Conservation (phyloP, 768 basidiomycete genomes). For the Pisolithus marmoratus region DNA sequence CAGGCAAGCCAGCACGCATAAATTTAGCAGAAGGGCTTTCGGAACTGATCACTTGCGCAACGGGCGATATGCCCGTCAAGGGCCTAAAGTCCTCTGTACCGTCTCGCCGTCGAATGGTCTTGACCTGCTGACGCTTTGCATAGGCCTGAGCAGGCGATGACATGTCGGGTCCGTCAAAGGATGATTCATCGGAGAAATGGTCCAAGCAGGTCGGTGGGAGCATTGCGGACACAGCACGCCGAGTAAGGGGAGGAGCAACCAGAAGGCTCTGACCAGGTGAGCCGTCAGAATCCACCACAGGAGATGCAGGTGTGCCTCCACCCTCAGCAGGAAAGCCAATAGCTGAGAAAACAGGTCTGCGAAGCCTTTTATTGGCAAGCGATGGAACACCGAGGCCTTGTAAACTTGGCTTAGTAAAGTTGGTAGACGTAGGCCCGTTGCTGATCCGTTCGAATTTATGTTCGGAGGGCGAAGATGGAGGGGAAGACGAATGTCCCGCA, state of each 20-base stretch:
- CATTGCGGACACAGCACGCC: slow-evolving; percentile 76
- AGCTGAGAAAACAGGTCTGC: slow-evolving; percentile 65
- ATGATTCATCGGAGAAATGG: slow-evolving; percentile 47
- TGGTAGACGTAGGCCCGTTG: slow-evolving; percentile 28
- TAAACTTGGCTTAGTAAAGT: slow-evolving; percentile 46
- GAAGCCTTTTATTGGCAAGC: slow-evolving; percentile 50
- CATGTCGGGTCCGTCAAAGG: slow-evolving; percentile 58
- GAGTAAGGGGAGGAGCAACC: slow-evolving; percentile 41
- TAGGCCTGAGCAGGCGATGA: slow-evolving; percentile 82
- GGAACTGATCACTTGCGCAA: slow-evolving; percentile 36
- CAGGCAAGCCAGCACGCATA: slow-evolving; percentile 60
- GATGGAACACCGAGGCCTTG: slow-evolving; percentile 52
- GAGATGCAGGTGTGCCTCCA: slow-evolving; percentile 38
- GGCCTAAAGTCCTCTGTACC: slow-evolving; percentile 79
- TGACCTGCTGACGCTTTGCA: slow-evolving; percentile 68
- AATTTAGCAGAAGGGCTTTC: slow-evolving; percentile 57
- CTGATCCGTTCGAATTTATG: slow-evolving; percentile 43
- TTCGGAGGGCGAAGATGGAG: slow-evolving; percentile 41
- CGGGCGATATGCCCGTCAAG: slow-evolving; percentile 59
- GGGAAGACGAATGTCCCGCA: slow-evolving; percentile 44
- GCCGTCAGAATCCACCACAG: slow-evolving; percentile 29
- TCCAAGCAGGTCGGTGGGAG: slow-evolving; percentile 38
- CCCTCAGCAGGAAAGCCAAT: slow-evolving; percentile 45
- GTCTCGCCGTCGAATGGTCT: slow-evolving; percentile 73
- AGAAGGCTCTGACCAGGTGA: slow-evolving; percentile 24